Evolutionary conservation across 352 stramenopile species (phyloP).

Genomic region (Globisporangium paroecandrum): DNA sequence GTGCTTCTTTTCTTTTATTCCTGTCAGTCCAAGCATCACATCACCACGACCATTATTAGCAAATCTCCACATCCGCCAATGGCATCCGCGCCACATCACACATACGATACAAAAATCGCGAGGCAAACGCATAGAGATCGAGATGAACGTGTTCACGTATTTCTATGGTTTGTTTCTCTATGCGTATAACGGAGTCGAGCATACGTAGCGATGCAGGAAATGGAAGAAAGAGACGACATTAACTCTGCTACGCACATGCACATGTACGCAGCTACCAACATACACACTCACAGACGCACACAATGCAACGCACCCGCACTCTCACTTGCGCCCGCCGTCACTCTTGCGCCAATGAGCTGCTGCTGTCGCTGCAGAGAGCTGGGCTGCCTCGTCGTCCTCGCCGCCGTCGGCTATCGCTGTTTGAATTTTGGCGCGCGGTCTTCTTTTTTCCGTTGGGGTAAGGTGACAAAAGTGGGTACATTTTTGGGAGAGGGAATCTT

Average conservation of each 20-base stretch:
- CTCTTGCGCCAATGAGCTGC: not conserved
- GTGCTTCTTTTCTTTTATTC: not conserved
- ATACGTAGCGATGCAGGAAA: not conserved
- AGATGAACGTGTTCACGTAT: not conserved
- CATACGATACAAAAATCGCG: not conserved
- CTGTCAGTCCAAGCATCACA: not conserved
- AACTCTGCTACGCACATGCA: not conserved
- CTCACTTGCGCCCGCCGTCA: not conserved
- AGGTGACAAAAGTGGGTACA: slow-evolving; percentile 18
- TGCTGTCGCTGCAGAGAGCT: not conserved
- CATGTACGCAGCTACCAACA: not conserved
- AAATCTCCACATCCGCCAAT: not conserved
- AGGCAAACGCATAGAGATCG: not conserved
- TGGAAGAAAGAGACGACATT: not conserved
- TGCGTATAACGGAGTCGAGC: not conserved
- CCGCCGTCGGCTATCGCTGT: not conserved
- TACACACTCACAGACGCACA: not conserved
- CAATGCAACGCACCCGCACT: slow-evolving; percentile 5
- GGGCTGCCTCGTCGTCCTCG: not conserved
- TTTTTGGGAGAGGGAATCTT: not conserved
- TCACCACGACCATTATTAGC: not conserved
- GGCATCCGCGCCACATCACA: not conserved
- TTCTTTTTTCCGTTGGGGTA: slow-evolving; percentile 3
- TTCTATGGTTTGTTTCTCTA: slow-evolving; percentile 5
- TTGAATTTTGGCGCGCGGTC: slow-evolving; percentile 12